Conservation (phyloP, 139 green algal genomes). For the Coccomyxa sp. region DNA sequence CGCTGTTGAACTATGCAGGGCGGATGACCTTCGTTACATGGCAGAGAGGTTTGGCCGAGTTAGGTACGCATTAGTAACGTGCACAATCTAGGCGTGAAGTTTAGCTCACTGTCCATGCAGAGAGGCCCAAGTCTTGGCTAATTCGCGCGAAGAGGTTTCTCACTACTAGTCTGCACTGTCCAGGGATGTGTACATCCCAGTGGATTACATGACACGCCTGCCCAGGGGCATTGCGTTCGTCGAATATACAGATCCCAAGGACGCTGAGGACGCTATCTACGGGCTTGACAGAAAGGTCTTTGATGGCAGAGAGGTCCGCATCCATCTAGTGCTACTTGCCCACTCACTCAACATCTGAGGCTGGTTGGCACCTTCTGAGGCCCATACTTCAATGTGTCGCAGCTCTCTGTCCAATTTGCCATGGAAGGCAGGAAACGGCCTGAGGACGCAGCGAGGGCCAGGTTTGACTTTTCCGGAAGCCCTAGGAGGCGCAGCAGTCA, state of each 20-base stretch:
- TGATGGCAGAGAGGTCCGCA: conserved; percentile 36
- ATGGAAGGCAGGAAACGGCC: conserved; percentile 45
- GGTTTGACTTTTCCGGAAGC: too few species aligned
- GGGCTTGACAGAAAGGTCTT: conserved; percentile 29
- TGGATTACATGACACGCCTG: conserved; percentile 12
- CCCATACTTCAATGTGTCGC: neutral
- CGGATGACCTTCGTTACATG: conserved; percentile 25
- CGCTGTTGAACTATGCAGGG: conserved; percentile 9
- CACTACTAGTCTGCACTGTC: too few species aligned
- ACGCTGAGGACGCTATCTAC: conserved; percentile 48
- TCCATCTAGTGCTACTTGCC: neutral
- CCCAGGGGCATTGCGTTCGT: conserved; percentile 53
- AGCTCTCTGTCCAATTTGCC: conserved; percentile 38
- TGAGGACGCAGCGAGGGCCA: too few species aligned
- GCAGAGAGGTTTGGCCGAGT: conserved; percentile 36
- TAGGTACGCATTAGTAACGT: too few species aligned
- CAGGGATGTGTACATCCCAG: conserved; percentile 30
- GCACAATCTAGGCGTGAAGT: too few species aligned
- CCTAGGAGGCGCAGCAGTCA: neutral
- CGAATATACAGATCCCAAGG: conserved; percentile 44
- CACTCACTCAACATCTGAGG: too few species aligned
- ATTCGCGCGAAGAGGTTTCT: too few species aligned
- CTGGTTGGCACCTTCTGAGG: too few species aligned
- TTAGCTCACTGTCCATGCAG: too few species aligned
- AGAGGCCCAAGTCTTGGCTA: too few species aligned